phyloP scores from a whole-genome alignment of 1,284 basidiomycete species.

The Pseudozyma pruni region DNA sequence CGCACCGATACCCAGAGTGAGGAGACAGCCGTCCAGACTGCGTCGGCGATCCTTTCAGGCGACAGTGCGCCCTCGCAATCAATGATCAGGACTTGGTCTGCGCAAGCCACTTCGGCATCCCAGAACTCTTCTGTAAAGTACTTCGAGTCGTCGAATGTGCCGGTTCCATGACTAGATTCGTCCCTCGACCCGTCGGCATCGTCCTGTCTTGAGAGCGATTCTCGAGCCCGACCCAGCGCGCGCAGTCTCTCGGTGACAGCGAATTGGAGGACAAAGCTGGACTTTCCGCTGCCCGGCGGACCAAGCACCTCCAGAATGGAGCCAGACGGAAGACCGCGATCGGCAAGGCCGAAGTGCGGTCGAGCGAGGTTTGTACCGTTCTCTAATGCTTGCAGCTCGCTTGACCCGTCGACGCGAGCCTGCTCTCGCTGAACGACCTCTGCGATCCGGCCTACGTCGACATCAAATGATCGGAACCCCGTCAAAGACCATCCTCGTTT shows the following conservation, averaged over 20 bases:
- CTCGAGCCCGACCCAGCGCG: slow-evolving; percentile 22
- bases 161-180: background rate
- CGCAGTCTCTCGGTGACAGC: slow-evolving; percentile 37
- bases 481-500: slow-evolving; percentile 12
- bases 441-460: slow-evolving; percentile 36
- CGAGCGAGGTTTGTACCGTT: background rate
- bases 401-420: slow-evolving; percentile 1
- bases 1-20: slow-evolving; percentile 14
- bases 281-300: slow-evolving; percentile 41
- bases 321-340: slow-evolving; percentile 35
- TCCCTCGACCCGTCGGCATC: background rate
- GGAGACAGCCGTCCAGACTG: slow-evolving; percentile 21
- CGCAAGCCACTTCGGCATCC: slow-evolving; percentile 35
- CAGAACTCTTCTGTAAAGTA: slow-evolving; percentile 44
- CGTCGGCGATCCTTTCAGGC: slow-evolving; percentile 29
- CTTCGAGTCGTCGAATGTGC: slow-evolving; percentile 1
- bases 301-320: slow-evolving; percentile 40
- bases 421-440: slow-evolving; percentile 17
- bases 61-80: slow-evolving; percentile 47
- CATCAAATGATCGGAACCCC: slow-evolving; percentile 32
- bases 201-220: background rate
- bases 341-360: slow-evolving; percentile 4
- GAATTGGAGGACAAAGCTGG: slow-evolving; percentile 25
- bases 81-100: slow-evolving; percentile 38
- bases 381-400: too few species aligned